Evolutionary conservation across 2,329 filamentous ascomycete genomes (phyloP).

Genomic region (Fusarium sacchari): DNA sequence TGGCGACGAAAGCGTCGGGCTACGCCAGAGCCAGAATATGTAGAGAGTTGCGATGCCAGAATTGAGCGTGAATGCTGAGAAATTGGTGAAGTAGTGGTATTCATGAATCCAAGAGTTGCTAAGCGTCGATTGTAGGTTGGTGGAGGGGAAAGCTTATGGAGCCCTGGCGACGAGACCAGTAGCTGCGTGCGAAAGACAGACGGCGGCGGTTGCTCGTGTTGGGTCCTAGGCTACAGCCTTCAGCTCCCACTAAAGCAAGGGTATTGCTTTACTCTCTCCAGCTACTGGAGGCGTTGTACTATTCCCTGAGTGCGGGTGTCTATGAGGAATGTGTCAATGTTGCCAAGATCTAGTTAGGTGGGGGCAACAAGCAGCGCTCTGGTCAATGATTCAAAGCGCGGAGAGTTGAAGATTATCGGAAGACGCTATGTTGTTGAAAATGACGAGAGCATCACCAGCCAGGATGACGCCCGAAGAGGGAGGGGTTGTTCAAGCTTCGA

Average conservation of each 20-base stretch:
- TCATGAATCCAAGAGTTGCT: constrained; percentile 38
- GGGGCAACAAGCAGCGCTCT: constrained; percentile 14
- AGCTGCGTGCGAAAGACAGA: constrained; percentile 20
- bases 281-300: not conserved
- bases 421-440: constrained; percentile 22
- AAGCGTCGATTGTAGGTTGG: constrained; percentile 17
- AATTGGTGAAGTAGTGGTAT: constrained; percentile 36
- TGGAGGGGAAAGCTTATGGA: constrained; percentile 26
- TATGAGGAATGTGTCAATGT: constrained; percentile 25
- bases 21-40: constrained; percentile 30
- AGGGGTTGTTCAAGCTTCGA: not conserved
- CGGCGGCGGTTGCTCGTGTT: constrained; percentile 14
- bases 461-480: constrained; percentile 11
- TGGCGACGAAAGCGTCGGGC: constrained; percentile 36
- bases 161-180: constrained; percentile 3
- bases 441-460: constrained; percentile 21
- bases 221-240: constrained; percentile 27
- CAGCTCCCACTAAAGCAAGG: constrained; percentile 24
- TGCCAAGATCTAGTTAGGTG: constrained; percentile 40
- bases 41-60: constrained; percentile 29
- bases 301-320: constrained; percentile 7
- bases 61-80: constrained; percentile 20
- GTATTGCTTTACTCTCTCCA: constrained; percentile 4
- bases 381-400: not conserved
- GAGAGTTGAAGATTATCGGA: not conserved